phyloP scores from a whole-genome alignment of 1,284 basidiomycete genomes.

The Waitea zeae region DNA sequence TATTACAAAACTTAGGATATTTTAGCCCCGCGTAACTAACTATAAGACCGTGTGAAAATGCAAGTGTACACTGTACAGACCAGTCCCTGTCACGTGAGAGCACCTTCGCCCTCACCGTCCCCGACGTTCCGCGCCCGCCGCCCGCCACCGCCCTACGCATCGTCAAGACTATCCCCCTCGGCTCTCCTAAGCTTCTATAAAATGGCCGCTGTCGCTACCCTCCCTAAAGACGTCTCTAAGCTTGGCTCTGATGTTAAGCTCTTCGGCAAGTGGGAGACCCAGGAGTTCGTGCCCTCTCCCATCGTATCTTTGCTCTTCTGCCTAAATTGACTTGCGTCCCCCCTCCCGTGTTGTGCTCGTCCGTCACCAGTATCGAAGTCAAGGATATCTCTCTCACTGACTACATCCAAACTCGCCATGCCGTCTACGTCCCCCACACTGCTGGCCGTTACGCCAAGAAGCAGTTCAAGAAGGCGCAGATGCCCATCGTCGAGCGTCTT shows the following conservation, averaged over 20 bases:
- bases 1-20: too few relatives aligned
- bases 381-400: conserved; percentile 98
- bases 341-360: conserved; percentile 1
- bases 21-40: too few relatives aligned
- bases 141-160: background rate
- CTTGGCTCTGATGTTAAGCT: conserved; percentile 83
- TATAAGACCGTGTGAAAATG: too few relatives aligned
- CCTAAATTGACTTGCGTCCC: background rate
- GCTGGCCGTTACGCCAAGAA: conserved; percentile 99
- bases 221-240: conserved; percentile 75
- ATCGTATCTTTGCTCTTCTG: conserved; percentile 1
- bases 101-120: conserved; percentile 4
- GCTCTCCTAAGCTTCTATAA: conserved; percentile 5
- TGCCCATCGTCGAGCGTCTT: conserved; percentile 99
- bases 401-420: conserved; percentile 98
- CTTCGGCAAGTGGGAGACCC: conserved; percentile 93
- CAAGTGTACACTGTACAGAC: too few relatives aligned
- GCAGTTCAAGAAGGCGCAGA: conserved; percentile 99
- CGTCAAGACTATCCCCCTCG: too few relatives aligned
- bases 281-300: conserved; percentile 54
- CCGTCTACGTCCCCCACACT: conserved; percentile 96
- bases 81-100: too few relatives aligned
- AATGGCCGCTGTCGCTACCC: conserved; percentile 50
- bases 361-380: conserved; percentile 70
- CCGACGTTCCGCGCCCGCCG: conserved; percentile 1